phyloP scores from a whole-genome alignment of 2,329 filamentous ascomycete genomes.

The Alternaria rosae region DNA sequence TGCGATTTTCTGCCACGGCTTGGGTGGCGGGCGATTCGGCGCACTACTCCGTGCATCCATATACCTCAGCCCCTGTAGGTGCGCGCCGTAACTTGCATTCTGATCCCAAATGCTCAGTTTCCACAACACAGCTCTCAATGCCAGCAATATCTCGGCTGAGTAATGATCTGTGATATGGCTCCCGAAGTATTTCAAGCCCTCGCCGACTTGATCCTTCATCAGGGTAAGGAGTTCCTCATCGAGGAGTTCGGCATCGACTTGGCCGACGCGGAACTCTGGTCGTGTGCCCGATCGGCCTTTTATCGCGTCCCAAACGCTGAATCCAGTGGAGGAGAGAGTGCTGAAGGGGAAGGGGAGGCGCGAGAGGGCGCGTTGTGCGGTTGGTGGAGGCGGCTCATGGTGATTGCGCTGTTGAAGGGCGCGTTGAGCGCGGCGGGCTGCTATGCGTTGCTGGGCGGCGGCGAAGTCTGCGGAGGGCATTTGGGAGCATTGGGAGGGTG shows the following conservation, averaged over 20 bases:
- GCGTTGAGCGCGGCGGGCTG: constrained; percentile 78
- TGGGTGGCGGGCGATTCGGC: constrained; percentile 68
- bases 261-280: constrained; percentile 90
- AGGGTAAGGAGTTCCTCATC: constrained; percentile 92
- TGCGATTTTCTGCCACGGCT: constrained; percentile 80
- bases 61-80: constrained; percentile 89
- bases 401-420: constrained; percentile 66
- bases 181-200: constrained; percentile 87
- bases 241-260: constrained; percentile 93
- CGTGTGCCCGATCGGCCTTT: constrained; percentile 78
- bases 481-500: constrained; percentile 27
- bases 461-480: constrained; percentile 73
- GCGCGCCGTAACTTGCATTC: constrained; percentile 91
- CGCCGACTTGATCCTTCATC: constrained; percentile 83
- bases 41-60: constrained; percentile 75
- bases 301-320: constrained; percentile 72
- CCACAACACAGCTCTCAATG: constrained; percentile 80
- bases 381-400: constrained; percentile 55
- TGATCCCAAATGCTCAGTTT: constrained; percentile 98
- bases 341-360: constrained; percentile 65
- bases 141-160: constrained; percentile 82
- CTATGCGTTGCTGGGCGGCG: constrained; percentile 86
- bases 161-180: constrained; percentile 82
- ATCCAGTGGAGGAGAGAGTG: constrained; percentile 58
- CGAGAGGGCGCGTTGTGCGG: constrained; percentile 46